Evolutionary conservation across 2,329 filamentous ascomycete species (phyloP).

Genomic region (Stemphylium vesicarium): DNA sequence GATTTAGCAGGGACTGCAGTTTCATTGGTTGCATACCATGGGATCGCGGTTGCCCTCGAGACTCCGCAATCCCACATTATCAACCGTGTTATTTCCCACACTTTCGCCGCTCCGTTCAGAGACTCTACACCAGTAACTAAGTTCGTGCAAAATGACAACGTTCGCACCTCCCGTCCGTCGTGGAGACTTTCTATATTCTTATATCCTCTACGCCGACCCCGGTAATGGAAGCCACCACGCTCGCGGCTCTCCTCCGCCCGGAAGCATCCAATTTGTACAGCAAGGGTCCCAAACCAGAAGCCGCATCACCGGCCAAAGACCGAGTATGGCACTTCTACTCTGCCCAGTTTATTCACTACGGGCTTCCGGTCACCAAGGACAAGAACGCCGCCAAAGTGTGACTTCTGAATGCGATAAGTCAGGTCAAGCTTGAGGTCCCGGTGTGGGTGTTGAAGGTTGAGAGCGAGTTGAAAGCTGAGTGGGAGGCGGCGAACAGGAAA

Average conservation of each 20-base stretch:
- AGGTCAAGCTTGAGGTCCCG: conserved; percentile 58
- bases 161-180: conserved; percentile 38
- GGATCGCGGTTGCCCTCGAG: no score
- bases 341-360: conserved; percentile 69
- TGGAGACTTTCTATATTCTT: conserved; percentile 39
- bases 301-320: conserved; percentile 49
- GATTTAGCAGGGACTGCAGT: no score
- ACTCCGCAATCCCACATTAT: no score
- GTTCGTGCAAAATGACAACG: conserved; percentile 15
- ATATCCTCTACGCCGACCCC: conserved; percentile 38
- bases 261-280: conserved; percentile 21
- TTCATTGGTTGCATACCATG: no score
- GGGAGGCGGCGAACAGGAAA: conserved; percentile 58
- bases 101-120: no score
- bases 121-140: no score
- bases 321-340: conserved; percentile 67
- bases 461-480: conserved; percentile 63
- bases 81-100: no score
- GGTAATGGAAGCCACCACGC: conserved; percentile 41
- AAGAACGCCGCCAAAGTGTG: conserved; percentile 66
- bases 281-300: conserved; percentile 14
- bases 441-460: conserved; percentile 58
- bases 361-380: conserved; percentile 61
- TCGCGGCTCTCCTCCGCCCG: conserved; percentile 38
- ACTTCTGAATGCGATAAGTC: conserved; percentile 63